Conservation (phyloP, 345 rosid species). For the Hypericum androsaemum region DNA sequence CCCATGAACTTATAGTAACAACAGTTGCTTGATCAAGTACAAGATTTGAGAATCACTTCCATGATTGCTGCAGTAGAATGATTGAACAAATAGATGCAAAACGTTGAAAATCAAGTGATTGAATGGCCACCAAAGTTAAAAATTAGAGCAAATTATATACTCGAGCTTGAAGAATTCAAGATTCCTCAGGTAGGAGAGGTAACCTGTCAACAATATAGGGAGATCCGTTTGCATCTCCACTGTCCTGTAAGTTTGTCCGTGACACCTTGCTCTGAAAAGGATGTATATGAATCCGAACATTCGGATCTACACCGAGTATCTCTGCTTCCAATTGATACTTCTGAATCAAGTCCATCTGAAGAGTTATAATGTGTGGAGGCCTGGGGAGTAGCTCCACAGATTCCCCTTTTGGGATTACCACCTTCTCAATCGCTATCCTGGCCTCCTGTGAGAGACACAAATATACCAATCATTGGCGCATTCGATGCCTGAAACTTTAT, state of each 20-base stretch:
- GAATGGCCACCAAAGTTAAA: too few species aligned
- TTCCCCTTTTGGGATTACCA: conserved; percentile 64
- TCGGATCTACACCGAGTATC: conserved; percentile 42
- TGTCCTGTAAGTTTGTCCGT: conserved; percentile 18
- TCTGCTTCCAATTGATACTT: conserved; percentile 52
- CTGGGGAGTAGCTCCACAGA: conserved; percentile 63
- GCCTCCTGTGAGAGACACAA: conserved; percentile 47
- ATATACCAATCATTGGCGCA: too few species aligned
- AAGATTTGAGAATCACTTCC: too few species aligned
- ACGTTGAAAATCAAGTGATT: too few species aligned
- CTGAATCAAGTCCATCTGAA: conserved; percentile 50
- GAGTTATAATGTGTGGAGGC: conserved; percentile 38
- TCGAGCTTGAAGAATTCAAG: neutral
- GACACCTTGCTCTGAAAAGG: conserved; percentile 31
- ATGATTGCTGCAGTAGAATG: too few species aligned
- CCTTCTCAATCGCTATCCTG: conserved; percentile 63
- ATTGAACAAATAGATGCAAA: too few species aligned
- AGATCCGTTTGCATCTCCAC: conserved; percentile 30
- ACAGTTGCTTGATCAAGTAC: too few species aligned
- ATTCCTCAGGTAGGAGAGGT: conserved; percentile 49
- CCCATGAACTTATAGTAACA: too few species aligned
- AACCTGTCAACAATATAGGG: conserved; percentile 28
- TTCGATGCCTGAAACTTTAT: too few species aligned
- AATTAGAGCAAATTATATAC: too few species aligned
- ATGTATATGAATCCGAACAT: conserved; percentile 40